A percentile compares a stretch with the other conserved stretches of the same genome.
These are phyloP conservation scores for Baorangia bicolor DNA, from an alignment of 768 basidiomycete genomes.

Conservation along the genomic window DNA sequence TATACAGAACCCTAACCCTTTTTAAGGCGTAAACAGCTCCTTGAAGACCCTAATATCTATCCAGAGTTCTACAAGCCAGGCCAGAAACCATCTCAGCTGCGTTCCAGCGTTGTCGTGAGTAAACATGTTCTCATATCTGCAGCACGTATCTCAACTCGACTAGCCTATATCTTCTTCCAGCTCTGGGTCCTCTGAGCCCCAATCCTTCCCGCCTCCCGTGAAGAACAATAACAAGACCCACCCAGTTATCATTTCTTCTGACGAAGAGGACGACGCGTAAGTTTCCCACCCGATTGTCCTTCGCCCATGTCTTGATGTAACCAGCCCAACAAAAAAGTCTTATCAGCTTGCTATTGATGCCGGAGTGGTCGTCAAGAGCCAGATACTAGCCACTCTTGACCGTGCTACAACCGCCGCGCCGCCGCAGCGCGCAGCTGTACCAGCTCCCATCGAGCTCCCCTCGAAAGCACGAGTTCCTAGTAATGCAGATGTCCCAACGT, in stretches of 20 bases:
- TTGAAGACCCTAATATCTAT: slow-evolving; percentile 25
- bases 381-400: slow-evolving; percentile 24
- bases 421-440: slow-evolving; percentile 26
- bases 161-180: slow-evolving; percentile 29
- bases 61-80: slow-evolving; percentile 30
- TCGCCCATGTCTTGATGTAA: slow-evolving; percentile 5
- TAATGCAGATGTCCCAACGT: slow-evolving; percentile 11
- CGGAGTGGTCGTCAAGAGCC: slow-evolving; percentile 8
- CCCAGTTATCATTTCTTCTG: slow-evolving; percentile 32
- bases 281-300: neutral
- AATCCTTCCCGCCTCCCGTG: slow-evolving; percentile 11
- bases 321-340: slow-evolving; percentile 2
- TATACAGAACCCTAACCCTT: neutral
- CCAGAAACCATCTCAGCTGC: slow-evolving; percentile 10
- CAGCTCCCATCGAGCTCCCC: slow-evolving; percentile 34
- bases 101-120: slow-evolving; percentile 25
- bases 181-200: slow-evolving; percentile 20
- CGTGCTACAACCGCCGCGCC: slow-evolving; percentile 15
- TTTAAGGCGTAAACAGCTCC: slow-evolving; percentile 28
- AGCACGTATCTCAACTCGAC: neutral
- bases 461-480: slow-evolving; percentile 18
- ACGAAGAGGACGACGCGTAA: slow-evolving; percentile 25
- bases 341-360: neutral
- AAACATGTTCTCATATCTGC: neutral
- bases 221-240: slow-evolving; percentile 9